Evolutionary conservation across 768 basidiomycete genomes (phyloP), one percentile per base, ranked within the genome.

Genomic region (Suillus occidentalis): DNA sequence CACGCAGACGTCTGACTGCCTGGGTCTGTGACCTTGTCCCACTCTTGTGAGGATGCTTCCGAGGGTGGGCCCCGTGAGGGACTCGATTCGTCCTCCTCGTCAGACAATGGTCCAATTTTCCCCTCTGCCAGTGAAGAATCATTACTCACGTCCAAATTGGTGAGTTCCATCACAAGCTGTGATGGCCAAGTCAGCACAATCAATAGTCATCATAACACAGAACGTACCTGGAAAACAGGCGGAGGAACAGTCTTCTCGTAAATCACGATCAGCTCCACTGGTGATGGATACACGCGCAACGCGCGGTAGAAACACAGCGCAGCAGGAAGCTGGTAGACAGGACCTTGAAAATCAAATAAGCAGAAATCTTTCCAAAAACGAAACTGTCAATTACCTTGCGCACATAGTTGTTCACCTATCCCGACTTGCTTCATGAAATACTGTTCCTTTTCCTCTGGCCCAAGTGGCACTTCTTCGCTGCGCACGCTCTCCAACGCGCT

Each of bases 301-400:
- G 95, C 96, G 59, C 94, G 87, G 85, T 89, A 99, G 86, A 99
- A 99, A 49, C 89, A 86, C 73, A 93, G 77, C 49, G 97, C 96
- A 22, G 96, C 89, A 13, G 88, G 84, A 34, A 98, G 83, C 73
- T 90, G 80, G 78, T 88, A 90, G 34, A 83, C 77, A 50, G 92
- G 90, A 43, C 96, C 97, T 97, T 66, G 31, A 28, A 63, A 57
- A 25, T 28, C 25, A 25, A 16, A 36, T 28, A 14, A 40, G 47
- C 20, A 40, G 37, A 28, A 12, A 18, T 25, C 37, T 16, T 6
- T 1, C 25, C 22, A 12, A 36, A 25, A 20, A 58, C 10, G 10
- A 40, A 10, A 40, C 34, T 40, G 10, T 0, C 25, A 40, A 60
- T 60, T 22, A 92, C 96, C 95, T 81, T 87, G 85, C 5, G 83